Evolutionary conservation across 1,284 basidiomycete genomes (phyloP).

Genomic region (Crucibulum cyathiforme): DNA sequence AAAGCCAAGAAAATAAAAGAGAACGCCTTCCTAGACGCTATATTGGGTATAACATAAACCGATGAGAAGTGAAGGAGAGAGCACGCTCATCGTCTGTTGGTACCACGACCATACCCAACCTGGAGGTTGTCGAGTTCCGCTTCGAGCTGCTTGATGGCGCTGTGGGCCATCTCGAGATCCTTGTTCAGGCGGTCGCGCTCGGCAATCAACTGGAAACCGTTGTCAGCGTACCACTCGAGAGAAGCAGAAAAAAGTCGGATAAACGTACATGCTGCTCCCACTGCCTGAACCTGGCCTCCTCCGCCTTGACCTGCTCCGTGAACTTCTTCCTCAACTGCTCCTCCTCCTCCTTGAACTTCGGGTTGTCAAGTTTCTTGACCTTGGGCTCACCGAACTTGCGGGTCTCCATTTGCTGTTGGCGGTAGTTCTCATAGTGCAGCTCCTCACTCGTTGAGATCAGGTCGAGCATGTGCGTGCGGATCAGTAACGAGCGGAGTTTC

Average conservation of each 20-base stretch:
- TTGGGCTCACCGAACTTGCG: slow-evolving; percentile 99
- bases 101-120: slow-evolving; percentile 81
- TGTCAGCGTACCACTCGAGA: background rate
- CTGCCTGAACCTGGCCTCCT: slow-evolving; percentile 97
- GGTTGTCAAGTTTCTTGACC: slow-evolving; percentile 99
- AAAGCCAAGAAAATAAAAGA: slow-evolving; percentile 4
- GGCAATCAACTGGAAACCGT: slow-evolving; percentile 78
- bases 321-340: slow-evolving; percentile 96
- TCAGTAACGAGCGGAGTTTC: slow-evolving; percentile 94
- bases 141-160: slow-evolving; percentile 90
- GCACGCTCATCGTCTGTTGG: slow-evolving; percentile 64
- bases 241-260: slow-evolving; percentile 1
- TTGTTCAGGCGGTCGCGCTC: slow-evolving; percentile 98
- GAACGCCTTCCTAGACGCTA: background rate
- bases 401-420: slow-evolving; percentile 99
- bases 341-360: slow-evolving; percentile 99
- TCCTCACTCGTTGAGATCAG: slow-evolving; percentile 97
- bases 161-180: slow-evolving; percentile 91
- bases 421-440: slow-evolving; percentile 97
- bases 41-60: background rate
- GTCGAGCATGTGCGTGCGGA: slow-evolving; percentile 99
- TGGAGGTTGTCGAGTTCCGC: slow-evolving; percentile 89
- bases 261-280: slow-evolving; percentile 96
- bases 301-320: slow-evolving; percentile 99
- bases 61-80: slow-evolving; percentile 5